Percentiles rank a stretch among this genome's conserved stretches.
Evolutionary conservation across 2,329 filamentous ascomycete species (phyloP).

Genomic region (Aureobasidium sp.): DNA sequence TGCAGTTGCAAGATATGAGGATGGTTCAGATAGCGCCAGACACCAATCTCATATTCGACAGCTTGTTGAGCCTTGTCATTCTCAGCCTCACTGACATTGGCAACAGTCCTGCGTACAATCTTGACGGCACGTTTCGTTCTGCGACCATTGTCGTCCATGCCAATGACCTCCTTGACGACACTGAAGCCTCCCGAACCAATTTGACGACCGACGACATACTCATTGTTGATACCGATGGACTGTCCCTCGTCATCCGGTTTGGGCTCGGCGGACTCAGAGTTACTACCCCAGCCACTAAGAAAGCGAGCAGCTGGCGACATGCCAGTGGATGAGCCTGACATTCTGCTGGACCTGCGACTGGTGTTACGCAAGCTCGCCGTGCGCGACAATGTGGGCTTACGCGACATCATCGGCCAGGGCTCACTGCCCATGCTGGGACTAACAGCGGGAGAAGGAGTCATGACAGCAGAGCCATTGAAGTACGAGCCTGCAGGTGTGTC

Average conservation of each 20-base stretch:
- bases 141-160: constrained; percentile 44
- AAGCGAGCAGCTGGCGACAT: constrained; percentile 53
- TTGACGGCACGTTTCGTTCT: constrained; percentile 56
- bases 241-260: constrained; percentile 61
- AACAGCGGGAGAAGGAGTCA: constrained; percentile 31
- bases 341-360: constrained; percentile 39
- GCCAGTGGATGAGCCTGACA: constrained; percentile 37
- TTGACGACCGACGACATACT: constrained; percentile 59
- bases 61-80: constrained; percentile 59
- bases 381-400: constrained; percentile 22
- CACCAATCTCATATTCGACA: constrained; percentile 60
- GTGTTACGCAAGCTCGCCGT: constrained; percentile 27
- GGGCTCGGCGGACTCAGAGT: constrained; percentile 30
- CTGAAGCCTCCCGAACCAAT: constrained; percentile 60
- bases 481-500: background rate
- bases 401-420: constrained; percentile 15
- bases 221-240: constrained; percentile 50
- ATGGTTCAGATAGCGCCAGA: constrained; percentile 59
- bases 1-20: constrained; percentile 54
- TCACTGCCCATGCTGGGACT: constrained; percentile 24
- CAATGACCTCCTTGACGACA: constrained; percentile 58
- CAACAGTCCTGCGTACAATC: constrained; percentile 54
- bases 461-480: constrained; percentile 20
- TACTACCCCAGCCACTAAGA: constrained; percentile 44
- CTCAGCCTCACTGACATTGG: constrained; percentile 48